phyloP scores from a whole-genome alignment of 495 filamentous ascomycete genomes.

The Haplographium delicatum region DNA sequence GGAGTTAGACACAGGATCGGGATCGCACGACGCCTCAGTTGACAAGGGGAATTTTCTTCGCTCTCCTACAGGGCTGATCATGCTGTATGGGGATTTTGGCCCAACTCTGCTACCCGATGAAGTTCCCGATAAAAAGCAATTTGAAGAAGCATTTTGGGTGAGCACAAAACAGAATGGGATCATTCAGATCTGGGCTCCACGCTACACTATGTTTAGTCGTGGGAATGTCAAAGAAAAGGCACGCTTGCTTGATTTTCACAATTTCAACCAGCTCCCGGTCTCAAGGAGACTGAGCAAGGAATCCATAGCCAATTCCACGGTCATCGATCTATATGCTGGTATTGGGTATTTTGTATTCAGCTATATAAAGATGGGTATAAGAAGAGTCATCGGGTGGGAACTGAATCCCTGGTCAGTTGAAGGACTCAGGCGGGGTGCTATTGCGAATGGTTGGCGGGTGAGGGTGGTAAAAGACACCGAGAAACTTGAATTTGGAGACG shows the following conservation, averaged over 20 bases:
- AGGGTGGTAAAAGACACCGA: conserved; percentile 39
- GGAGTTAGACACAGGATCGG: background rate
- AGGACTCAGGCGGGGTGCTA: conserved; percentile 65
- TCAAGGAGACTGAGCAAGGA: background rate
- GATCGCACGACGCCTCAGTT: background rate
- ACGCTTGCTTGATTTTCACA: conserved; percentile 54
- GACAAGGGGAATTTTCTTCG: conserved; percentile 58
- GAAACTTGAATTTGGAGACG: conserved; percentile 29
- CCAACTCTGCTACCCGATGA: conserved; percentile 26
- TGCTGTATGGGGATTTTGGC: conserved; percentile 66
- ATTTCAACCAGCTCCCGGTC: background rate
- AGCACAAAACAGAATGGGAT: conserved; percentile 72
- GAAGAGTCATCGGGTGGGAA: conserved; percentile 77
- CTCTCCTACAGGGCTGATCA: conserved; percentile 55
- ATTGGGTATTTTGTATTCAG: conserved; percentile 91
- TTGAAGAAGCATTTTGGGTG: conserved; percentile 66
- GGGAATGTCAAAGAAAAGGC: conserved; percentile 90
- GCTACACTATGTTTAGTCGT: conserved; percentile 86
- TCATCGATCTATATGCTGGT: conserved; percentile 82
- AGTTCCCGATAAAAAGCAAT: conserved; percentile 35
- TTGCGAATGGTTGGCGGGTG: conserved; percentile 59
- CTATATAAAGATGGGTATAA: conserved; percentile 65
- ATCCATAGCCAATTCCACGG: conserved; percentile 26
- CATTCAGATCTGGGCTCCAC: conserved; percentile 78
- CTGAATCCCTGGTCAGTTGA: conserved; percentile 86